Evolutionary conservation across 2,329 filamentous ascomycete genomes (phyloP).

Genomic region (Juglanconis juglandina): DNA sequence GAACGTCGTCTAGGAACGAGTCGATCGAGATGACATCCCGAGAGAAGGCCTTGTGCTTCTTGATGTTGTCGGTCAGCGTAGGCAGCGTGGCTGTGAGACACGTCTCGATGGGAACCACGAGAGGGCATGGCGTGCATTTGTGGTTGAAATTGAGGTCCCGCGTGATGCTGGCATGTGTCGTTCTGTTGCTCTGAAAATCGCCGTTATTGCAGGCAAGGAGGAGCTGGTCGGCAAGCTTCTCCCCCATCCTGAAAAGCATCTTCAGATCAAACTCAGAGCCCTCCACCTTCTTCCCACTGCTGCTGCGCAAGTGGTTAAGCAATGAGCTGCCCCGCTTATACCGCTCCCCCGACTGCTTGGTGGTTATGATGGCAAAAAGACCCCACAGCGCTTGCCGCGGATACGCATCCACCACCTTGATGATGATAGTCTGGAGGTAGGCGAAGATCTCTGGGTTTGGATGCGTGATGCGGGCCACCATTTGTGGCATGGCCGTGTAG

Average conservation of each 20-base stretch:
- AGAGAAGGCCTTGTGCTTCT: slow-evolving; percentile 82
- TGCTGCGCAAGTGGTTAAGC: slow-evolving; percentile 45
- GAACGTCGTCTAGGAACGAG: slow-evolving; percentile 78
- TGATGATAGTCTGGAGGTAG: slow-evolving; percentile 73
- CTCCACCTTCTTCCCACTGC: slow-evolving; percentile 48
- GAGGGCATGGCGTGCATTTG: slow-evolving; percentile 73
- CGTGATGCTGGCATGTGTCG: slow-evolving; percentile 67
- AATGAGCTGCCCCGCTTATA: slow-evolving; percentile 50
- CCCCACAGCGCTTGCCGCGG: slow-evolving; percentile 92
- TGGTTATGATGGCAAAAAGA: slow-evolving; percentile 81
- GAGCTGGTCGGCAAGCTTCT: slow-evolving; percentile 79
- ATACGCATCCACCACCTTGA: slow-evolving; percentile 81
- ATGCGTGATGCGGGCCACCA: slow-evolving; percentile 94
- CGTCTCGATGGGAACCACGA: slow-evolving; percentile 86
- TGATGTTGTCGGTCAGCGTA: slow-evolving; percentile 65
- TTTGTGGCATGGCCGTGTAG: slow-evolving; percentile 81
- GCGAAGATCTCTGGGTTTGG: slow-evolving; percentile 74
- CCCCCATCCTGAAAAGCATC: slow-evolving; percentile 70
- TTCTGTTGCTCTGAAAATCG: slow-evolving; percentile 65
- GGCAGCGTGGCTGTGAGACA: slow-evolving; percentile 82
- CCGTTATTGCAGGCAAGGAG: slow-evolving; percentile 76
- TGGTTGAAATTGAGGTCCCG: slow-evolving; percentile 80
- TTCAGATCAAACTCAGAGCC: slow-evolving; percentile 59
- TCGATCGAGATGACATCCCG: slow-evolving; percentile 80
- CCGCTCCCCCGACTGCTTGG: slow-evolving; percentile 67